Percentiles rank a stretch among this genome's conserved stretches.
Conservation (phyloP, 306 rosid species). For the Rubus parviflorus region DNA sequence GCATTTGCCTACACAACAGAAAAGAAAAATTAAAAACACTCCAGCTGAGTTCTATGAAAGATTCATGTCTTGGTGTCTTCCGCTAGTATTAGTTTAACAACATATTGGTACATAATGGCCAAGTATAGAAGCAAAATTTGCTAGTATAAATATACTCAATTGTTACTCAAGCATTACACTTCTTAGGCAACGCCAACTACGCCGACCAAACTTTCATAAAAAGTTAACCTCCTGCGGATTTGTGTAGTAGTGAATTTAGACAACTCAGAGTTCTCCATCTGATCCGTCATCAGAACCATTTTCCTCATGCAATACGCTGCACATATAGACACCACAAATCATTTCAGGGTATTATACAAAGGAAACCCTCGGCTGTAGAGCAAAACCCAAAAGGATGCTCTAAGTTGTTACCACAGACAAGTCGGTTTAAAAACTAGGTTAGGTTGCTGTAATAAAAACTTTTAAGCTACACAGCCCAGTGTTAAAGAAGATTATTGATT, state of each 20-base stretch:
- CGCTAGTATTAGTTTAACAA: not conserved
- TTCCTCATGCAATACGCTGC: constrained; percentile 41
- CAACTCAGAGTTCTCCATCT: constrained; percentile 58
- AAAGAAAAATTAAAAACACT: not conserved
- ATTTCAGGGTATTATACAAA: not conserved
- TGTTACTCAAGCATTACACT: not conserved
- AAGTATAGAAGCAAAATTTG: constrained; percentile 5
- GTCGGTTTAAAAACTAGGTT: not conserved
- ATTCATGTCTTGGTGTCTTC: not conserved
- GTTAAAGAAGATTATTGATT: not conserved
- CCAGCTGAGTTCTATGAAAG: not conserved
- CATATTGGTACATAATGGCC: constrained; percentile 6
- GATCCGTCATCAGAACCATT: constrained; percentile 33
- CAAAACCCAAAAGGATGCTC: not conserved
- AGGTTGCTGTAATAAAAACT: not conserved
- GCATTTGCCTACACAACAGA: not conserved
- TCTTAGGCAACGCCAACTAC: not conserved
- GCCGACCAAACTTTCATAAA: not conserved
- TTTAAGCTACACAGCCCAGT: not conserved
- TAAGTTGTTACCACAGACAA: not conserved
- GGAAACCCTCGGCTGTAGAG: not conserved
- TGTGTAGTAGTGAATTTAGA: not conserved
- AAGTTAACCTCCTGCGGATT: not conserved
- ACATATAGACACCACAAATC: constrained; percentile 12
- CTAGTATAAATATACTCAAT: not conserved